Conservation (phyloP, 2,329 filamentous ascomycete species). For the Berkeleyomyces basicola region DNA sequence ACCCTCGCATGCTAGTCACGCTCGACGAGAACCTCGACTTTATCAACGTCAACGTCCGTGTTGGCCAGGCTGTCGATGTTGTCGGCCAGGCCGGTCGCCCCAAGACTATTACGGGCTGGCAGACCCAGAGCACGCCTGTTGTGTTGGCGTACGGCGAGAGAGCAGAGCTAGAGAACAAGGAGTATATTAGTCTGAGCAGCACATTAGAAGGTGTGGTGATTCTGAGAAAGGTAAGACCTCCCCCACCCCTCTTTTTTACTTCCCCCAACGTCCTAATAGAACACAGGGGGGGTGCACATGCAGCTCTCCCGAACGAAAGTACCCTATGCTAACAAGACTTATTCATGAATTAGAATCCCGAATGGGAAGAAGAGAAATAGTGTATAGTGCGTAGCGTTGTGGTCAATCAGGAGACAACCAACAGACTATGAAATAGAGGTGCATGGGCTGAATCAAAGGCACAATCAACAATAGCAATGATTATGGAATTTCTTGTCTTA, state of each 20-base stretch:
- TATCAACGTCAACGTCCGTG: conserved; percentile 85
- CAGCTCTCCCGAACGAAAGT: too few species aligned
- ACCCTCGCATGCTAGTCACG: conserved; percentile 89
- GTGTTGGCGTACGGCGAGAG: conserved; percentile 87
- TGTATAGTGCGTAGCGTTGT: not conserved
- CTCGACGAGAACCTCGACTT: conserved; percentile 90
- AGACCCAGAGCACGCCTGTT: conserved; percentile 98
- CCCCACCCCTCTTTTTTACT: not conserved
- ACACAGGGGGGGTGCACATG: too few species aligned
- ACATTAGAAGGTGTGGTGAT: conserved; percentile 92
- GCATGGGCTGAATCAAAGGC: conserved; percentile 3
- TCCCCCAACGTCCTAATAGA: too few species aligned
- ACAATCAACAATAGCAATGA: conserved; percentile 13
- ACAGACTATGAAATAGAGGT: not conserved
- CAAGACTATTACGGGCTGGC: conserved; percentile 99
- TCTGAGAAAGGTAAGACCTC: conserved; percentile 66
- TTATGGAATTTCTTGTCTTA: not conserved
- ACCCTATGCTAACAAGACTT: not conserved
- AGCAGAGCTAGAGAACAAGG: conserved; percentile 91
- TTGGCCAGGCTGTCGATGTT: conserved; percentile 95
- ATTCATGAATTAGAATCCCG: conserved; percentile 7
- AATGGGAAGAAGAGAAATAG: conserved; percentile 12
- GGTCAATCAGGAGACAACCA: not conserved
- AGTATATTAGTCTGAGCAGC: conserved; percentile 84
- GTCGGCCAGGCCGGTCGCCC: conserved; percentile 92